These are phyloP conservation scores for Trypethelium eluteriae DNA, from an alignment of 495 filamentous ascomycete species.

Conservation along the genomic window DNA sequence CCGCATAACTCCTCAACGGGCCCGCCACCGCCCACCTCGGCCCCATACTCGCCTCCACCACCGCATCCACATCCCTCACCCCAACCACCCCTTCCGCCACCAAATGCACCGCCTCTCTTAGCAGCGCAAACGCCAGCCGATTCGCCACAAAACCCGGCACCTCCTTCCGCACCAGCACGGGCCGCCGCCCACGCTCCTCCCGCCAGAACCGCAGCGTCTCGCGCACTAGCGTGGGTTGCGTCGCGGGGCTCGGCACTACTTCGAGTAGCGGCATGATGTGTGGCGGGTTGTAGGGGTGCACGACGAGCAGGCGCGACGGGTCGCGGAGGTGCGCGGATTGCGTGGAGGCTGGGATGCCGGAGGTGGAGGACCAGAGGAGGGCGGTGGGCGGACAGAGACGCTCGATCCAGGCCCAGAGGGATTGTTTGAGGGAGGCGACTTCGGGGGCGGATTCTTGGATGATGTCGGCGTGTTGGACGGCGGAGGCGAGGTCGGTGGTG, in stretches of 20 bases:
- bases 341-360: constrained; percentile 47
- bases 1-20: constrained; percentile 54
- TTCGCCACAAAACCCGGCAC: constrained; percentile 35
- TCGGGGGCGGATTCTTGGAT: constrained; percentile 56
- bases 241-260: constrained; percentile 45
- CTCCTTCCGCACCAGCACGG: constrained; percentile 49
- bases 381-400: constrained; percentile 32
- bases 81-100: constrained; percentile 27
- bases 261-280: constrained; percentile 59
- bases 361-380: constrained; percentile 52
- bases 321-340: constrained; percentile 40
- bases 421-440: constrained; percentile 43
- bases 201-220: constrained; percentile 45
- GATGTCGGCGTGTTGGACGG: constrained; percentile 42
- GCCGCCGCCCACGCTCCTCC: constrained; percentile 39
- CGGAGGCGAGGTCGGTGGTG: constrained; percentile 35
- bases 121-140: constrained; percentile 35
- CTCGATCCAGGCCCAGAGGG: constrained; percentile 46
- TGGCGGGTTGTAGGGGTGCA: constrained; percentile 58
- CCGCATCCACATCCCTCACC: constrained; percentile 32
- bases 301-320: constrained; percentile 44
- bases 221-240: constrained; percentile 36
- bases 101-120: constrained; percentile 32
- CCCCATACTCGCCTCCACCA: constrained; percentile 46
- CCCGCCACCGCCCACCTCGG: constrained; percentile 52